Percentiles rank a stretch among this genome's conserved stretches.
phyloP scores from a whole-genome alignment of 2,329 filamentous ascomycete species.

The Cryphonectria naterciae region DNA sequence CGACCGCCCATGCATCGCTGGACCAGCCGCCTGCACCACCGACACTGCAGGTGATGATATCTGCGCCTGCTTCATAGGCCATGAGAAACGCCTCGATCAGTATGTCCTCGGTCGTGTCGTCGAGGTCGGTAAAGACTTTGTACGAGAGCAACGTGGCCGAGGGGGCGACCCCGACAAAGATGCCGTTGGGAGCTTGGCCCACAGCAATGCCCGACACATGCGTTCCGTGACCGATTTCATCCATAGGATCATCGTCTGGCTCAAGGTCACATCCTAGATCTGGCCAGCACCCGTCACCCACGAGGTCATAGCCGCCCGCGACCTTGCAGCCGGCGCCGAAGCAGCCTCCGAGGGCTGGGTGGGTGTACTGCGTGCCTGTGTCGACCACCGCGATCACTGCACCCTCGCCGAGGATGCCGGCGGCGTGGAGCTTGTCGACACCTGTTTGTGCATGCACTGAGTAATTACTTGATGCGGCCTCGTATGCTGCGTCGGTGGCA shows the following conservation, averaged over 20 bases:
- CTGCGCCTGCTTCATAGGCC: constrained; percentile 25
- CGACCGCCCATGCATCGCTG: constrained; percentile 27
- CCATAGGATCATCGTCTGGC: constrained; percentile 43
- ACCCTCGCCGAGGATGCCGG: constrained; percentile 30
- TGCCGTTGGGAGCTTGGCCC: constrained; percentile 22
- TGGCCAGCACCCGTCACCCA: constrained; percentile 27
- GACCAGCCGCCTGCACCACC: constrained; percentile 22
- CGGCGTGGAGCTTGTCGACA: constrained; percentile 32
- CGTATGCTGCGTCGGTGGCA: constrained; percentile 8
- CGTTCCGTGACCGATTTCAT: constrained; percentile 43
- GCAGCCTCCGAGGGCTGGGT: constrained; percentile 31
- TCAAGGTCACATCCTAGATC: constrained; percentile 30
- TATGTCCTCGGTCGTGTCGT: constrained; percentile 25
- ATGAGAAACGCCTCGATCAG: constrained; percentile 29
- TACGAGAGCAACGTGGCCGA: constrained; percentile 28
- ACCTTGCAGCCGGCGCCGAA: constrained; percentile 27
- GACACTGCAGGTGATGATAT: constrained; percentile 28
- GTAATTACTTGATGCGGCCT: constrained; percentile 28
- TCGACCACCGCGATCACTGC: constrained; percentile 32
- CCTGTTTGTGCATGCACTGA: constrained; percentile 32
- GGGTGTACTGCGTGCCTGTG: constrained; percentile 32
- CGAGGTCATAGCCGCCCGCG: constrained; percentile 27
- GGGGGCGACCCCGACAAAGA: constrained; percentile 27
- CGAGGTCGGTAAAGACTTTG: constrained; percentile 24
- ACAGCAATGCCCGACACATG: constrained; percentile 41